Conservation (phyloP, 257 asterid genomes). For the Cynanchum wilfordii region DNA sequence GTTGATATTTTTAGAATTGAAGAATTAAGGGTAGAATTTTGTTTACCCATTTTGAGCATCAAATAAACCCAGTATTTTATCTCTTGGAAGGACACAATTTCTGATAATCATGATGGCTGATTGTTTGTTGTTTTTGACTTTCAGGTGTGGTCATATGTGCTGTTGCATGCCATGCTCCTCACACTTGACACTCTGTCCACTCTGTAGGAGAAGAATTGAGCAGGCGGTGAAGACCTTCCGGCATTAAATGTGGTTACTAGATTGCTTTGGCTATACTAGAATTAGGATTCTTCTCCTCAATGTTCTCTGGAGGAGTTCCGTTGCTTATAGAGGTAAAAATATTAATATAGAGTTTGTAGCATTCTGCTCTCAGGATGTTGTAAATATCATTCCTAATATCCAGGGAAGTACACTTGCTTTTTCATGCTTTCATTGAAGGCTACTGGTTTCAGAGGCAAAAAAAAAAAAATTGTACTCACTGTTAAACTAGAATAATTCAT, state of each 20-base stretch:
- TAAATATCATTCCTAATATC: not conserved
- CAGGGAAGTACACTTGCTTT: not conserved
- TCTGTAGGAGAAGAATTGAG: conserved; percentile 78
- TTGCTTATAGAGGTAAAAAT: not conserved
- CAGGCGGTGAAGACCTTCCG: conserved; percentile 83
- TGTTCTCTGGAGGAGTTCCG: not conserved
- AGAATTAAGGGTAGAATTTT: not conserved
- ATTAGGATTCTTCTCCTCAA: not conserved
- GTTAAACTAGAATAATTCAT: not conserved
- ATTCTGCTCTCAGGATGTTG: not conserved
- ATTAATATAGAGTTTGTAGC: not conserved
- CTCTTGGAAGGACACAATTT: not conserved
- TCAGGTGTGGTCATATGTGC: conserved; percentile 99
- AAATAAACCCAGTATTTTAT: not conserved
- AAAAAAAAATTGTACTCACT: not conserved
- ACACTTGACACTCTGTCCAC: conserved; percentile 86
- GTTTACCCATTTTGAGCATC: not conserved
- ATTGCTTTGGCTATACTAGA: not conserved
- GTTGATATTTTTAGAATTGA: not conserved
- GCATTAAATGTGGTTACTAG: conserved; percentile 38
- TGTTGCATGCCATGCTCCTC: conserved; percentile 83
- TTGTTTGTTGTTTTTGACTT: conserved; percentile 20
- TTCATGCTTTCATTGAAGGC: not conserved
- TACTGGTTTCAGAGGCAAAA: not conserved
- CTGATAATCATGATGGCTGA: not conserved